Evolutionary conservation across 768 basidiomycete species (phyloP).

Genomic region (Tulasnella calospora): DNA sequence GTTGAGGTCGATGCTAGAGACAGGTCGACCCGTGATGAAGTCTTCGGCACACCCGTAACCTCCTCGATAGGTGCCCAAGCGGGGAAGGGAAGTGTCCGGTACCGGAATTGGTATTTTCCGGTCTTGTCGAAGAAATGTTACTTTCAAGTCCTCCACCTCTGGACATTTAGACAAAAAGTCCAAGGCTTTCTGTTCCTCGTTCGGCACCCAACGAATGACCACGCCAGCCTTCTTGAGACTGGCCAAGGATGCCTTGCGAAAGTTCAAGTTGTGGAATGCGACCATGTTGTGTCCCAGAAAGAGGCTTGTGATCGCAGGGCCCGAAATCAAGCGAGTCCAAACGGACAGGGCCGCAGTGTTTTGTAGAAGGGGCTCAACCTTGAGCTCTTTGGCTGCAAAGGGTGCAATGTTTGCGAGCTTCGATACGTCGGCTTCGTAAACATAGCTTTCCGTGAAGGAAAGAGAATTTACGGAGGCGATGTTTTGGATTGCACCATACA

Average conservation of each 20-base stretch:
- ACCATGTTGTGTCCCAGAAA: not conserved
- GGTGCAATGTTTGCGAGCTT: not conserved
- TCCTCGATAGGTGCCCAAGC: not conserved
- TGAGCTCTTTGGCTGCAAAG: not conserved
- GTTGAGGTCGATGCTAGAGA: not conserved
- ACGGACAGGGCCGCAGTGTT: not conserved
- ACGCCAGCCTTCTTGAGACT: not conserved
- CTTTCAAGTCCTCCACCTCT: not conserved
- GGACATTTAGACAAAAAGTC: not conserved
- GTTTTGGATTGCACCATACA: not conserved
- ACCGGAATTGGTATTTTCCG: not conserved
- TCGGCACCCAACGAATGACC: not conserved
- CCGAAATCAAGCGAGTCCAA: not conserved
- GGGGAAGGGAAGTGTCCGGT: not conserved
- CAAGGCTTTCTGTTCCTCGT: not conserved
- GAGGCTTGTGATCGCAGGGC: not conserved
- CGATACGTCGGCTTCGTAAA: not conserved
- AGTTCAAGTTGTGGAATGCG: not conserved
- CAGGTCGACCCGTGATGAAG: constrained; percentile 10
- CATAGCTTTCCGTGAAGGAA: constrained; percentile 3
- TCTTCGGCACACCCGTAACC: constrained; percentile 8
- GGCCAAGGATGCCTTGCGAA: not conserved
- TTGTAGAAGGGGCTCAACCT: not conserved
- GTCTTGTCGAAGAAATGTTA: not conserved
- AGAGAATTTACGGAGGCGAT: not conserved